Conservation (phyloP, 2,329 filamentous ascomycete genomes). For the Sclerotinia subarctica region DNA sequence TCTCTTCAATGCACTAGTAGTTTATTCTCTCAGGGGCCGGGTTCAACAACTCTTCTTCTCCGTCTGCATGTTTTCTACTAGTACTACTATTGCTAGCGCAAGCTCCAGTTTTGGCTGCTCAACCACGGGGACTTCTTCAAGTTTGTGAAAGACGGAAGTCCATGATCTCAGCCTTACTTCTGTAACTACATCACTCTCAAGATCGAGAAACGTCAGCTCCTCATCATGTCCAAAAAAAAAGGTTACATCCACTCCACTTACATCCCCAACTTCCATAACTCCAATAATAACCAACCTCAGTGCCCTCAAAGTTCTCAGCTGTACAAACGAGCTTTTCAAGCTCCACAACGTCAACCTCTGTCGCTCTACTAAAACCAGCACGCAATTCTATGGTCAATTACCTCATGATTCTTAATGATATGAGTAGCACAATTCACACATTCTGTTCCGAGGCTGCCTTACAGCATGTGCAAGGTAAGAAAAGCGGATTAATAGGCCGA, state of each 20-base stretch:
- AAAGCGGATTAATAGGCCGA: neutral
- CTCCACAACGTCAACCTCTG: neutral
- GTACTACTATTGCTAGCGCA: neutral
- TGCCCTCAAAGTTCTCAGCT: too few relatives aligned
- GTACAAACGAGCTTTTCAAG: too few relatives aligned
- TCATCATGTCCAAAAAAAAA: too few relatives aligned
- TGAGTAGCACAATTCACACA: neutral
- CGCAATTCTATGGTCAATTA: neutral
- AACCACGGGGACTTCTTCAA: neutral
- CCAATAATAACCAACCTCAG: too few relatives aligned
- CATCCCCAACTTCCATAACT: too few relatives aligned
- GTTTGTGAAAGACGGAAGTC: too few relatives aligned
- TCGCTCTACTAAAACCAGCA: neutral
- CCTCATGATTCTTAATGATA: neutral
- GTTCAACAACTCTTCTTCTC: neutral
- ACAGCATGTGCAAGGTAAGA: neutral
- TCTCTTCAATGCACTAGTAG: neutral
- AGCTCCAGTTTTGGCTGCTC: neutral
- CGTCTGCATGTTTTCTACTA: neutral
- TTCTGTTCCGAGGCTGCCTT: neutral
- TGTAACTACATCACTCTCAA: too few relatives aligned
- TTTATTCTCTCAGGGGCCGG: neutral
- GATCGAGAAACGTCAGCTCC: too few relatives aligned
- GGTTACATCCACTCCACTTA: too few relatives aligned
- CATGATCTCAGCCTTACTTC: too few relatives aligned